Base-by-base conservation (phyloP, 805 yeast genomes). In the Candida michaelii region DNA sequence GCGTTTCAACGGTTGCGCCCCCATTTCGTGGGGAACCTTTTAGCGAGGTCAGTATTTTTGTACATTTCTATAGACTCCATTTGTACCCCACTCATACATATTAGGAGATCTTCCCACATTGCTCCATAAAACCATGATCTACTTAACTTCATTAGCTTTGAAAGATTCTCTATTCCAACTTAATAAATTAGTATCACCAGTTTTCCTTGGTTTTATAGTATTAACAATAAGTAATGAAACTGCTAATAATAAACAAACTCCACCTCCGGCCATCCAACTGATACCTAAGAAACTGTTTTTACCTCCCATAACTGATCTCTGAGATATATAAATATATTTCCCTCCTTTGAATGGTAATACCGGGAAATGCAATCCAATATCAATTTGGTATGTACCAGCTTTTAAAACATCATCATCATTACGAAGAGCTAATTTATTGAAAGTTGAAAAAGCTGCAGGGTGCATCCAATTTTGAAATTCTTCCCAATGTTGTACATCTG, bases 341-440 rank as follows among this genome's bases (percentile, higher is more conserved):
- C 77, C 75, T 42, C 91, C 91, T 5, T 80, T 66, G 59, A 73
- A 86, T 27, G 77, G 80, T 17, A 70, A 66, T 2, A 85, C 91
- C 4, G 95, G 95, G 80, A 85, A 86, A 52, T 86, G 89, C 47
- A 85, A 67, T 0, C 89, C 93, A 30, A 83, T 73, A 30, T 74
- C 65, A 15, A 83, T 66, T 60, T 83, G 80, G 55, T 85, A 86
- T 10, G 70, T 70, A 30, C 93, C 93, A 4, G 69, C 66, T 10
- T 62, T 56, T 47, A 85, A 60, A 1, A 63, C 62, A 30, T 79
- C 82, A 36, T 79, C 57, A 46, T 77, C 81, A 55, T 84, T 85
- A 58, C 86, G 73, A 41, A 78, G 70, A 9, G 79, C 79, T 60
- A 86, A 62, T 60, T 68, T 69, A 50, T 63, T 62, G 49, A 71